phyloP scores from a whole-genome alignment of 2,329 filamentous ascomycete species.

The Nakataea oryzae region DNA sequence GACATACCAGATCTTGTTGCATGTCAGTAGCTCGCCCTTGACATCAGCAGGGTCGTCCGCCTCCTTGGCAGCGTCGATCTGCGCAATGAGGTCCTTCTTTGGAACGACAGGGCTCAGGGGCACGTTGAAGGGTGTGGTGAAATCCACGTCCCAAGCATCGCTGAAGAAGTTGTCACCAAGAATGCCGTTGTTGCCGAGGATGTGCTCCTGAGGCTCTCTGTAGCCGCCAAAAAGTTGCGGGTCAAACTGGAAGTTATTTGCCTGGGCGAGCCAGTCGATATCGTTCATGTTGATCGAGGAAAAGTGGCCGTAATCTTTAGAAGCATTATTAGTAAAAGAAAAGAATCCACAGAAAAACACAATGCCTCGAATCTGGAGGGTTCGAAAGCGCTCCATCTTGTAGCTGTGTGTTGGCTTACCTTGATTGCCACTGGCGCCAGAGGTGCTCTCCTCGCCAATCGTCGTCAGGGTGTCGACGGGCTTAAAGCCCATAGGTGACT shows the following conservation, averaged over 20 bases:
- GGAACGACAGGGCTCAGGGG: conserved; percentile 26
- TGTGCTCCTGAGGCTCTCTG: conserved; percentile 77
- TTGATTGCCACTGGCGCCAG: conserved; percentile 6
- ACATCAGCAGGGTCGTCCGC: conserved; percentile 54
- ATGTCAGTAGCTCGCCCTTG: conserved; percentile 60
- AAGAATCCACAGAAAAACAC: background rate
- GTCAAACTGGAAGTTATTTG: conserved; percentile 84
- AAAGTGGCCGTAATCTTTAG: conserved; percentile 25
- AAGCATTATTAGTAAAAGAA: background rate
- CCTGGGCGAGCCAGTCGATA: conserved; percentile 63
- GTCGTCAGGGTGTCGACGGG: conserved; percentile 51
- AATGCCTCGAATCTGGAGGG: background rate
- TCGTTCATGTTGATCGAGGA: conserved; percentile 38
- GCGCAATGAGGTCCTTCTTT: conserved; percentile 64
- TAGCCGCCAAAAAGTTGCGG: conserved; percentile 88
- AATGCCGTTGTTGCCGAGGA: conserved; percentile 58
- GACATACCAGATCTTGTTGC: conserved; percentile 86
- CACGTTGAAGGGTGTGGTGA: conserved; percentile 72
- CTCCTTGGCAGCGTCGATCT: conserved; percentile 68
- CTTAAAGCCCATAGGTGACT: conserved; percentile 59
- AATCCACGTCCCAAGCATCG: conserved; percentile 74
- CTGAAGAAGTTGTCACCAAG: conserved; percentile 46
- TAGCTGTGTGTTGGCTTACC: background rate
- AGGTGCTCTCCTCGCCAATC: conserved; percentile 50
- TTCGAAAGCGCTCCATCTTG: no score